These are phyloP conservation scores for Microdochium trichocladiopsis DNA, from an alignment of 2,329 filamentous ascomycete genomes.

Conservation along the genomic window DNA sequence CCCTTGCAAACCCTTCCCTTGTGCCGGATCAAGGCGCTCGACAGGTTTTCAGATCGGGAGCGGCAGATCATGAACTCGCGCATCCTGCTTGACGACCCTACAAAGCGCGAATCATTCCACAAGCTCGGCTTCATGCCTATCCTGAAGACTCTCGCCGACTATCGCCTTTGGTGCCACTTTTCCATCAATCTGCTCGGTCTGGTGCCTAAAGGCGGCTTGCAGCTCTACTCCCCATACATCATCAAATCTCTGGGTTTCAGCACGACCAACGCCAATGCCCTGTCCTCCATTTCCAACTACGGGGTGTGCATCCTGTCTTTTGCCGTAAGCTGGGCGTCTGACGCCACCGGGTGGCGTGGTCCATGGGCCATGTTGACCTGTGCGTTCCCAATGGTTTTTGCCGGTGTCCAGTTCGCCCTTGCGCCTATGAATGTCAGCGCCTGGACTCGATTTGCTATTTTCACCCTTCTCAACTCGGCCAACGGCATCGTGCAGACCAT, in stretches of 20 bases:
- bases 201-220: background rate
- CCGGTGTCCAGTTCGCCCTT: constrained; percentile 6
- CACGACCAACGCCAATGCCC: constrained; percentile 1
- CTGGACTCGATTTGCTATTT: constrained; percentile 6
- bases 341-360: constrained; percentile 8
- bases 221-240: background rate
- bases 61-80: constrained; percentile 64
- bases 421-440: background rate
- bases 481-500: constrained; percentile 6
- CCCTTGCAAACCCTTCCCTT: constrained; percentile 59
- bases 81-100: constrained; percentile 44
- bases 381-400: constrained; percentile 6
- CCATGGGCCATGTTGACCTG: constrained; percentile 7
- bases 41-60: constrained; percentile 61
- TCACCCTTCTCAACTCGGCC: constrained; percentile 6
- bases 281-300: background rate
- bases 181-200: background rate
- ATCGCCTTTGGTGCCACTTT: background rate
- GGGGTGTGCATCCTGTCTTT: constrained; percentile 4
- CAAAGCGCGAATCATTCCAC: constrained; percentile 28
- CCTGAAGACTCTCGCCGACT: background rate
- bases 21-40: constrained; percentile 49
- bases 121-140: background rate
- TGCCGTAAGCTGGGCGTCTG: constrained; percentile 6
- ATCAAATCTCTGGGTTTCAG: constrained; percentile 1